phyloP scores from a whole-genome alignment of 495 filamentous ascomycete species.

The Trypethelium eluteriae region DNA sequence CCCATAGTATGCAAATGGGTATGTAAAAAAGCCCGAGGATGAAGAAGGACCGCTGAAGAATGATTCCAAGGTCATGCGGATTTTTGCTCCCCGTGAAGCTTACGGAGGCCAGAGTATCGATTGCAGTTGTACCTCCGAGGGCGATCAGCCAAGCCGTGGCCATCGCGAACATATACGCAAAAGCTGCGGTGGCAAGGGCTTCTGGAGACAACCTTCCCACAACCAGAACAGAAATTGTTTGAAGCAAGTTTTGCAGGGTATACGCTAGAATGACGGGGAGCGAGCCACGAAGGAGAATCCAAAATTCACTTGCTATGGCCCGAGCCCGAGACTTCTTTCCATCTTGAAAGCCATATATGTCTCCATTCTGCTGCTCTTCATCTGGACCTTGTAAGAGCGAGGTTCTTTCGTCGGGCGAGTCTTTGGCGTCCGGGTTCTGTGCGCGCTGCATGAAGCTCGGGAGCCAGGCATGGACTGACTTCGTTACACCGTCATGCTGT shows the following conservation, averaged over 20 bases:
- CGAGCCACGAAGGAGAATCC: conserved; percentile 58
- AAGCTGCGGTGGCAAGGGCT: conserved; percentile 74
- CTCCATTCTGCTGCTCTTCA: conserved; percentile 23
- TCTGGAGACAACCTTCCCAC: conserved; percentile 76
- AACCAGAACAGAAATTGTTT: conserved; percentile 77
- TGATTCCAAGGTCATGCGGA: conserved; percentile 71
- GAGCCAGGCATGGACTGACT: conserved; percentile 25
- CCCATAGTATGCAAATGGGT: conserved; percentile 69
- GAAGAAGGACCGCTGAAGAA: conserved; percentile 73
- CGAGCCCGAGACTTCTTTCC: conserved; percentile 24
- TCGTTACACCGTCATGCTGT: conserved; percentile 15
- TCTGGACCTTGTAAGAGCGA: conserved; percentile 29
- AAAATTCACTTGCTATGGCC: conserved; percentile 54
- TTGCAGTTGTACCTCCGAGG: conserved; percentile 82
- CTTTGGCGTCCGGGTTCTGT: conserved; percentile 17
- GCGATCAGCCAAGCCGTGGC: conserved; percentile 85
- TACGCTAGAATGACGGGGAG: conserved; percentile 84
- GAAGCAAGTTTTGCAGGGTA: conserved; percentile 78
- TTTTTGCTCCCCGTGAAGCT: conserved; percentile 81
- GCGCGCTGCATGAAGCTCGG: conserved; percentile 23
- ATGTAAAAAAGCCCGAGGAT: conserved; percentile 68
- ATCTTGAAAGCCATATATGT: conserved; percentile 32
- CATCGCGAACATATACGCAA: conserved; percentile 93
- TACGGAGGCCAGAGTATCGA: conserved; percentile 80
- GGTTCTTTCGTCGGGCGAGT: conserved; percentile 18